Evolutionary conservation across 139 green algal genomes (phyloP).

Genomic region (Nannochloris sp.): DNA sequence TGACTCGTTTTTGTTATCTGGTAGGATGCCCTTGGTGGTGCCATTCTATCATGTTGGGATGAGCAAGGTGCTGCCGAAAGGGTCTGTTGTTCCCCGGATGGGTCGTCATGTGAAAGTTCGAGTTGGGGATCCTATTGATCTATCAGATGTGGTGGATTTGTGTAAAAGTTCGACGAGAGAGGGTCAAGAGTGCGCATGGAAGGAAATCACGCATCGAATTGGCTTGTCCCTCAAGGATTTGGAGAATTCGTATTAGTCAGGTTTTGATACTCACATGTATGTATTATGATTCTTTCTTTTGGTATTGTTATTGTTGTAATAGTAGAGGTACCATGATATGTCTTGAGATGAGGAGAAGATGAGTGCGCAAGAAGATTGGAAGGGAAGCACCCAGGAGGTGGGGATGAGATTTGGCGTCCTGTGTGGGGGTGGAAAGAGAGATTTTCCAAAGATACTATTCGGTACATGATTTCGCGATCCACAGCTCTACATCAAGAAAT

Average conservation of each 20-base stretch:
- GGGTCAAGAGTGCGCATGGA: conserved; percentile 39
- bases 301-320: too few relatives aligned
- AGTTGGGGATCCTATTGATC: conserved; percentile 58
- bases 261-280: too few relatives aligned
- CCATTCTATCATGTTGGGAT: conserved; percentile 81
- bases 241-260: conserved; percentile 13
- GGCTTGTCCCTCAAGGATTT: conserved; percentile 36
- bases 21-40: conserved; percentile 52
- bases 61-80: conserved; percentile 54
- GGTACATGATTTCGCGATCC: too few relatives aligned
- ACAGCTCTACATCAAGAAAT: too few relatives aligned
- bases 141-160: conserved; percentile 46
- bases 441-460: too few relatives aligned
- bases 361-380: too few relatives aligned
- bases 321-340: too few relatives aligned
- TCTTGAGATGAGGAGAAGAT: too few relatives aligned
- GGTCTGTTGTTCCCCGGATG: conserved; percentile 26
- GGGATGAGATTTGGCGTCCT: too few relatives aligned
- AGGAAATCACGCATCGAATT: conserved; percentile 51
- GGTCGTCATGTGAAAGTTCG: conserved; percentile 44
- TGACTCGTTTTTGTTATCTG: conserved; percentile 28
- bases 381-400: too few relatives aligned
- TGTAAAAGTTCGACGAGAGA: conserved; percentile 27
- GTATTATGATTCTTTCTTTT: too few relatives aligned
- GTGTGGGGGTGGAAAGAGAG: too few relatives aligned